A percentile compares a stretch with the other conserved stretches of the same genome.
These are phyloP conservation scores for Trapa incisa DNA, from an alignment of 345 rosid species.

Conservation along the genomic window DNA sequence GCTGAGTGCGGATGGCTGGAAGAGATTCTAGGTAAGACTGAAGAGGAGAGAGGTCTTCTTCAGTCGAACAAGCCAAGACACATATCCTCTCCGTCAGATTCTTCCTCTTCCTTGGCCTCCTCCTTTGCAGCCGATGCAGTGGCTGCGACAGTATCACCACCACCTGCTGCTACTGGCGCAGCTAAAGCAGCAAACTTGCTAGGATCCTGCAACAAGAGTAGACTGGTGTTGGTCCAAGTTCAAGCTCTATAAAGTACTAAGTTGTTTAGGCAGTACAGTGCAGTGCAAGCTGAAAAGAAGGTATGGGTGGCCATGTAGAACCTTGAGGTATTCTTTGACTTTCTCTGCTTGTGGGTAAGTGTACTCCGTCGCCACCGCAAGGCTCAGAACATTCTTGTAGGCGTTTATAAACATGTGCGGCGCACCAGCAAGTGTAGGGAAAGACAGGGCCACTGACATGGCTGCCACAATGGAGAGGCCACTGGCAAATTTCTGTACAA, in stretches of 20 bases:
- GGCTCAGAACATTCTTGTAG: slow-evolving; percentile 34
- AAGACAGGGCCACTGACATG: slow-evolving; percentile 29
- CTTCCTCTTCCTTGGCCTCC: slow-evolving; percentile 24
- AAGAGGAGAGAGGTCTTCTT: neutral
- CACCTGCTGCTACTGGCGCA: slow-evolving; percentile 1
- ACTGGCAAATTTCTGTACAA: slow-evolving; percentile 20
- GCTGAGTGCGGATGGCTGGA: neutral
- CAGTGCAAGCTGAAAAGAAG: too few species aligned
- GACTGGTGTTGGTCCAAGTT: neutral
- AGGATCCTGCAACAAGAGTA: slow-evolving; percentile 25
- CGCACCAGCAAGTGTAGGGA: slow-evolving; percentile 38
- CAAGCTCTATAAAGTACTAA: neutral
- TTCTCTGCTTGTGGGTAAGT: slow-evolving; percentile 29
- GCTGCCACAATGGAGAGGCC: slow-evolving; percentile 31
- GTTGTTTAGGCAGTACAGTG: neutral
- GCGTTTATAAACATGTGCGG: slow-evolving; percentile 37
- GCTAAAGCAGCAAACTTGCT: slow-evolving; percentile 35
- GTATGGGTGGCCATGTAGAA: neutral
- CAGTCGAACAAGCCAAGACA: slow-evolving; percentile 26
- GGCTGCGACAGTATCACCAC: neutral
- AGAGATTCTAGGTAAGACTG: neutral
- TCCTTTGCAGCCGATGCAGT: slow-evolving; percentile 19
- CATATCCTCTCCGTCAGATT: slow-evolving; percentile 26
- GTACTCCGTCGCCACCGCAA: slow-evolving; percentile 34
- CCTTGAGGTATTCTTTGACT: slow-evolving; percentile 37